A percentile compares a stretch with the other conserved stretches of the same genome.
Conservation (phyloP, 129 eudicot species). For the Flaveria sonorensis region DNA sequence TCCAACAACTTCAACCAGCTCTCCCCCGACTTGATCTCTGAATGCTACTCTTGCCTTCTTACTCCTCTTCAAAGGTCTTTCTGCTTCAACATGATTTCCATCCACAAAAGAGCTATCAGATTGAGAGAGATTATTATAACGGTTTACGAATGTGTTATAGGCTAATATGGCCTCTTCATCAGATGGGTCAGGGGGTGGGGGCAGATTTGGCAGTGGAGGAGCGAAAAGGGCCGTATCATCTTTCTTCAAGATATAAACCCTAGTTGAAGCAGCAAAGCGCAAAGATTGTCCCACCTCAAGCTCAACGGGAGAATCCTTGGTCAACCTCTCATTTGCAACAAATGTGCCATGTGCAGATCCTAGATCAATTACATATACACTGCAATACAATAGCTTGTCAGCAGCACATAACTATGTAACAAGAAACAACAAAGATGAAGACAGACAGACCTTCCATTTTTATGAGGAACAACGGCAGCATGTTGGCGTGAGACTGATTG, state of each 20-base stretch:
- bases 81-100: constrained; percentile 15
- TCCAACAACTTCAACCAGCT: constrained; percentile 90
- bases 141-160: constrained; percentile 83
- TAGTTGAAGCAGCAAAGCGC: constrained; percentile 96
- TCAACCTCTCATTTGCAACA: constrained; percentile 93
- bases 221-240: constrained; percentile 83
- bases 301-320: constrained; percentile 90
- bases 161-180: constrained; percentile 93
- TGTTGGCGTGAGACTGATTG: constrained; percentile 98
- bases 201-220: constrained; percentile 63
- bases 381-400: constrained; percentile 26
- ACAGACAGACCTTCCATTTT: constrained; percentile 70
- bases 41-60: constrained; percentile 75
- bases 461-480: constrained; percentile 95
- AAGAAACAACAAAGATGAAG: neutral
- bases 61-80: constrained; percentile 70
- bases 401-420: neutral
- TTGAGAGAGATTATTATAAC: constrained; percentile 51
- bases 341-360: constrained; percentile 99
- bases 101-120: constrained; percentile 10
- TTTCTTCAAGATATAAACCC: constrained; percentile 78
- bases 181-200: constrained; percentile 87
- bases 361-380: constrained; percentile 85
- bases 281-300: constrained; percentile 94
- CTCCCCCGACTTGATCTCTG: constrained; percentile 94